Percentiles rank a stretch among this genome's conserved stretches.
Conservation (phyloP, 1,284 basidiomycete genomes). For the Cutaneotrichosporon daszewskae region DNA sequence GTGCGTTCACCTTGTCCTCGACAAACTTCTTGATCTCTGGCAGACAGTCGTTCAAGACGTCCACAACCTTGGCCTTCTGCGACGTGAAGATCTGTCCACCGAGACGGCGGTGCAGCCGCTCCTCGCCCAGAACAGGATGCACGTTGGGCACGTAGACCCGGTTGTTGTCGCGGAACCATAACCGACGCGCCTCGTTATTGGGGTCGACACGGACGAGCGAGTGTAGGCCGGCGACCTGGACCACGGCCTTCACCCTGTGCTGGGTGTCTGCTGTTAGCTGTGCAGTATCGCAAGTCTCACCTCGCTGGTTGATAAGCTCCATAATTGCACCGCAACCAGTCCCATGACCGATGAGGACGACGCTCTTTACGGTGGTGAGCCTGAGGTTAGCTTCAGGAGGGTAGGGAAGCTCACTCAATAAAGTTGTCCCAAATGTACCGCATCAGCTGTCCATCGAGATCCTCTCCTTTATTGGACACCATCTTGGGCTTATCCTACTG, state of each 20-base stretch:
- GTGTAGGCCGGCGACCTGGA: conserved; percentile 69
- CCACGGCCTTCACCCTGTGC: conserved; percentile 60
- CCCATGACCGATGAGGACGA: conserved; percentile 83
- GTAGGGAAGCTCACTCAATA: conserved; percentile 59
- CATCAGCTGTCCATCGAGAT: conserved; percentile 55
- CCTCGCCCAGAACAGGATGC: conserved; percentile 40
- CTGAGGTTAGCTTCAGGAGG: conserved; percentile 49
- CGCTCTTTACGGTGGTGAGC: conserved; percentile 61
- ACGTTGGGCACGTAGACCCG: conserved; percentile 38
- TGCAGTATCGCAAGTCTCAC: conserved; percentile 48
- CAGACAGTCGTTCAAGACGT: conserved; percentile 38
- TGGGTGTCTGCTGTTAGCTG: conserved; percentile 53
- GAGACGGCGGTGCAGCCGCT: conserved; percentile 35
- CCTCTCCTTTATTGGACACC: conserved; percentile 25
- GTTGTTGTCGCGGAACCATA: conserved; percentile 43
- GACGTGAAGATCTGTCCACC: conserved; percentile 41
- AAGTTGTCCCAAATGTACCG: conserved; percentile 94
- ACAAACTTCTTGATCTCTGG: conserved; percentile 41
- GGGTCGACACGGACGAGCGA: conserved; percentile 43
- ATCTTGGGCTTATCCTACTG: conserved; percentile 23
- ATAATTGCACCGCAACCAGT: conserved; percentile 70
- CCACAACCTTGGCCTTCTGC: conserved; percentile 39
- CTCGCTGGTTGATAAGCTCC: conserved; percentile 63
- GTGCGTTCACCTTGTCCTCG: conserved; percentile 19
- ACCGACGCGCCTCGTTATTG: conserved; percentile 28